Evolutionary conservation across 805 yeast genomes (phyloP).

Genomic region (Zygosaccharomyces gambellarensis): DNA sequence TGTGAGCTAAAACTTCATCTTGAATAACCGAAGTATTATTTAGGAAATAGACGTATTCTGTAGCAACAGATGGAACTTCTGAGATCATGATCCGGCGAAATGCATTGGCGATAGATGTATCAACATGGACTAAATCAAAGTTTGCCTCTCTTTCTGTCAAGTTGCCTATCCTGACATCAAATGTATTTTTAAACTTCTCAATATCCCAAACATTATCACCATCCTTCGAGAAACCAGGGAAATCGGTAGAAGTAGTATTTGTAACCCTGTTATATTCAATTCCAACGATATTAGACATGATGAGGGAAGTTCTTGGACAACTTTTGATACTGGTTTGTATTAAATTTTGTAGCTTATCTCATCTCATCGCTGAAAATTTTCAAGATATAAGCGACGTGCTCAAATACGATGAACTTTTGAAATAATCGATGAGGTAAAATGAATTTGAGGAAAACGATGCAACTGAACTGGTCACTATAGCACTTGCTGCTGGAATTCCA

Average conservation of each 20-base stretch:
- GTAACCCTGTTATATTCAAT: slow-evolving; percentile 89
- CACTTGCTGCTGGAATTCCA: background rate
- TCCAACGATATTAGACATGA: slow-evolving; percentile 59
- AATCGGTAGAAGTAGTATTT: slow-evolving; percentile 82
- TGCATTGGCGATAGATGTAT: slow-evolving; percentile 92
- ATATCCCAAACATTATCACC: slow-evolving; percentile 76
- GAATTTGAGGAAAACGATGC: background rate
- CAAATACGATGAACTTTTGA: slow-evolving; percentile 6
- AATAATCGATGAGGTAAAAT: background rate
- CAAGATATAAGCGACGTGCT: slow-evolving; percentile 9
- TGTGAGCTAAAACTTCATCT: slow-evolving; percentile 93
- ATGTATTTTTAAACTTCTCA: slow-evolving; percentile 64
- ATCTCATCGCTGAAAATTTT: slow-evolving; percentile 12
- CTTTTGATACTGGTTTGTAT: slow-evolving; percentile 1
- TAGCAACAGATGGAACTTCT: slow-evolving; percentile 94
- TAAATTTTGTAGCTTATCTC: slow-evolving; percentile 10
- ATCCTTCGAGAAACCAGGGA: slow-evolving; percentile 72
- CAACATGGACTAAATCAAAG: slow-evolving; percentile 81
- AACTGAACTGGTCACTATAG: background rate
- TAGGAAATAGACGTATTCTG: slow-evolving; percentile 84
- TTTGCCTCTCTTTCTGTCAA: slow-evolving; percentile 67
- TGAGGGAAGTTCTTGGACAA: background rate
- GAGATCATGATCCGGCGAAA: slow-evolving; percentile 95
- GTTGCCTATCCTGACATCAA: slow-evolving; percentile 63
- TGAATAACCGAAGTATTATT: slow-evolving; percentile 96